phyloP scores from a whole-genome alignment of 345 rosid genomes.

The Syzygium oleosum region DNA sequence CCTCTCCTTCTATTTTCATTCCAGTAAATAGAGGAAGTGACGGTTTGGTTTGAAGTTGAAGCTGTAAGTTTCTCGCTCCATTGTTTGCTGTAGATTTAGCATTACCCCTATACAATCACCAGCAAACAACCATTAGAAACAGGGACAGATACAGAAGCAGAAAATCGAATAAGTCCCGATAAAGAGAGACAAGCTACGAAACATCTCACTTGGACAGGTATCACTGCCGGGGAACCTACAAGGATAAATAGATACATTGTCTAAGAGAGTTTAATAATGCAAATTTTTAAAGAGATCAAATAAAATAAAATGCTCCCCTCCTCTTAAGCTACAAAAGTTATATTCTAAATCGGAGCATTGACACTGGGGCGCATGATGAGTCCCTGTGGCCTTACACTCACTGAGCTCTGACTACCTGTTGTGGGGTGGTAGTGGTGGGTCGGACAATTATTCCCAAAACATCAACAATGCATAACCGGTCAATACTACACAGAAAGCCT shows the following conservation, averaged over 20 bases:
- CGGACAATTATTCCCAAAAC: no score
- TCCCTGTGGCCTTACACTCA: neutral
- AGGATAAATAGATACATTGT: neutral
- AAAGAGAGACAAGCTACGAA: neutral
- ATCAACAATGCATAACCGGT: neutral
- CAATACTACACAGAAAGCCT: neutral
- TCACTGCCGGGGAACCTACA: neutral
- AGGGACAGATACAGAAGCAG: neutral
- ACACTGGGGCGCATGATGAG: neutral
- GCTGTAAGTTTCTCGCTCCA: constrained; percentile 22
- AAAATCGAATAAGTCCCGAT: neutral
- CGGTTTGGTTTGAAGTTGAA: constrained; percentile 14
- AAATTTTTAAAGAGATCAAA: no score
- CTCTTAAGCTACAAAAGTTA: neutral
- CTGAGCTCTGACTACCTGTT: neutral
- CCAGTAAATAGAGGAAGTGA: constrained; percentile 25
- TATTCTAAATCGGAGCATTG: neutral
- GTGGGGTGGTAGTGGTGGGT: neutral
- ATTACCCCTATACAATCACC: neutral
- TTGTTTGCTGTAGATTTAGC: constrained; percentile 6
- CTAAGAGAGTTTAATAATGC: neutral
- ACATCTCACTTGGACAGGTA: neutral
- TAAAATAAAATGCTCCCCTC: neutral
- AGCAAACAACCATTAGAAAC: neutral
- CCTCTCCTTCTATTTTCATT: constrained; percentile 24